Evolutionary conservation across 352 stramenopile species (phyloP), one percentile per base, ranked within the genome.

Genomic region (Blastocystis sp.): DNA sequence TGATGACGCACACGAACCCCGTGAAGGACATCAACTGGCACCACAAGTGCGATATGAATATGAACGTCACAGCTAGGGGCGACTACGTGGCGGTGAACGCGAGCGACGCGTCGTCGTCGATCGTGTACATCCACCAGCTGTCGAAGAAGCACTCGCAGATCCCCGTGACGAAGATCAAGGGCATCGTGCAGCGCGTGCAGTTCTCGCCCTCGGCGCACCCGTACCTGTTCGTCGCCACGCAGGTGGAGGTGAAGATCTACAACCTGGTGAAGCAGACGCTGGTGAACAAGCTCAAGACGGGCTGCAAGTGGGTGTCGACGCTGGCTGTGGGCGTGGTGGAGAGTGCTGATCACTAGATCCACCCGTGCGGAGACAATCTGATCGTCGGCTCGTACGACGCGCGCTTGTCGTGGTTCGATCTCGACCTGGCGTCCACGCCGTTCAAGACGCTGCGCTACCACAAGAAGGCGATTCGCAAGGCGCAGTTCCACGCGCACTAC

Each of bases 391-490:
- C 95, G 91, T 97, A 99, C 82, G 98, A 99, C 93, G 93, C 96
- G 79, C 93, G 97, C 29, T 93, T 99, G 88, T 97, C 96, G 78
- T 99, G 98, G 98, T 99, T 99, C 92, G 98, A 99, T 92, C 92
- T 99, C 62, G 98, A 99, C 91, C 91, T 99, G 45, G 96, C 95
- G 19, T 96, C 94, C 62, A 98, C 94, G 82, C 97, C 98, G 60
- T 99, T 97, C 94, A 99, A 99, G 92, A 98, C 96, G 59, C 93
- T 99, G 88, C 98, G 98, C 91, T 99, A 99, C 92, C 96, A 99
- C 92, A 95, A 98, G 91, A 97, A 98, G 91, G 97, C 96, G 9
- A 93, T 99, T 45, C 94, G 97, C 51, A 94, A 93, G 13, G 96
- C 98, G 16, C 93, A 93, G 39, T 99, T 96, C 91, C 96, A 98